Conservation (phyloP, 257 asterid species). For the Voacanga thouarsii region DNA sequence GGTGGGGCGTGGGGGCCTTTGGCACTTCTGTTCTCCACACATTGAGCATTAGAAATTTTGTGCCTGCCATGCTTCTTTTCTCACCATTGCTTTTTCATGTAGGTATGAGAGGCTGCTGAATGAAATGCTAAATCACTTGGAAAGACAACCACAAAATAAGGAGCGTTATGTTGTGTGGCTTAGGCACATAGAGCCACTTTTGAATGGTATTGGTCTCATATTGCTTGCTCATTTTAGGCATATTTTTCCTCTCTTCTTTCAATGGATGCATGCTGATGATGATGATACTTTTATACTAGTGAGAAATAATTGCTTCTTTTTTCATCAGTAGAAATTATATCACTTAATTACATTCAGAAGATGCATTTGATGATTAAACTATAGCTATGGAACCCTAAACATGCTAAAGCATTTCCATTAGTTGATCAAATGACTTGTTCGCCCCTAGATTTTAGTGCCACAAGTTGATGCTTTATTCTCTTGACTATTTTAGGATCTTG, state of each 20-base stretch:
- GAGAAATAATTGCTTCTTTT: constrained; percentile 19
- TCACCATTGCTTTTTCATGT: constrained; percentile 6
- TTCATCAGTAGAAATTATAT: background rate
- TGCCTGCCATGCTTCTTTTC: background rate
- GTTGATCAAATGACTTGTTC: background rate
- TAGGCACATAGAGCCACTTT: constrained; percentile 62
- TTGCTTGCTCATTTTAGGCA: constrained; percentile 79
- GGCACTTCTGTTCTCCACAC: background rate
- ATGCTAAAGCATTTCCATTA: background rate
- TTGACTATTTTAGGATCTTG: constrained; percentile 61
- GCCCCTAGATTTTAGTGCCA: background rate
- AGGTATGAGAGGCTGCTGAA: constrained; percentile 82
- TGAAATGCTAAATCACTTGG: constrained; percentile 88
- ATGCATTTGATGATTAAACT: background rate
- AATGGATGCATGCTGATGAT: constrained; percentile 93
- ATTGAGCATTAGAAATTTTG: background rate
- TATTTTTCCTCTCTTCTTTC: constrained; percentile 81
- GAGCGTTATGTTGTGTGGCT: constrained; percentile 82
- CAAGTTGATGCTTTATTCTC: constrained; percentile 1
- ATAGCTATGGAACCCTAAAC: background rate
- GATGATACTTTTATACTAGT: constrained; percentile 85
- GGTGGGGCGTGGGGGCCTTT: no score
- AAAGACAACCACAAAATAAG: constrained; percentile 88
- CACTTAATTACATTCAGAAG: background rate
- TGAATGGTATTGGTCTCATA: constrained; percentile 61